Conservation (phyloP, 305 asterid species). For the Fraxinus ornus region DNA sequence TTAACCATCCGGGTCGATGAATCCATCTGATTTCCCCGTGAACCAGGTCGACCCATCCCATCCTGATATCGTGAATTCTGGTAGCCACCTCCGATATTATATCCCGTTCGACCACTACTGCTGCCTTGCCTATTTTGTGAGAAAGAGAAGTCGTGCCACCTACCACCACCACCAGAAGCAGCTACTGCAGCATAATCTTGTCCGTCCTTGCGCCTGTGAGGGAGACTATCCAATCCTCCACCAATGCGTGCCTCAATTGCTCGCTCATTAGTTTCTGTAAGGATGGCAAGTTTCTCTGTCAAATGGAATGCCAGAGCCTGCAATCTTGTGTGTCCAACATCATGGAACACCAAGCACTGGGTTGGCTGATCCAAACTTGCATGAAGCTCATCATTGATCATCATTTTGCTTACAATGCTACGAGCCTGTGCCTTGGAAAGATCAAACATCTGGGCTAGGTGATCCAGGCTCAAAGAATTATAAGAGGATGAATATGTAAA, state of each 20-base stretch:
- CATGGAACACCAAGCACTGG: constrained; percentile 76
- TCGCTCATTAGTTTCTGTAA: constrained; percentile 83
- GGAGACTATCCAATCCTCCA: constrained; percentile 74
- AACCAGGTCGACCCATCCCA: constrained; percentile 51
- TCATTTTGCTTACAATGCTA: constrained; percentile 78
- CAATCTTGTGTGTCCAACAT: constrained; percentile 66
- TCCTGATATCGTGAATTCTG: constrained; percentile 34
- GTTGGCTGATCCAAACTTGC: constrained; percentile 98
- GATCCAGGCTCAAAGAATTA: constrained; percentile 73
- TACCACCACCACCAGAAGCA: constrained; percentile 39
- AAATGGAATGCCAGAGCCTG: constrained; percentile 84
- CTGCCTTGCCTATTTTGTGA: constrained; percentile 75
- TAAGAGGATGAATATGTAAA: constrained; percentile 77
- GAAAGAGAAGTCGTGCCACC: constrained; percentile 87
- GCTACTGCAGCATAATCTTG: constrained; percentile 76
- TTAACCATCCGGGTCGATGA: constrained; percentile 73
- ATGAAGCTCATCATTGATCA: constrained; percentile 86
- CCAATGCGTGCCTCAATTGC: constrained; percentile 77
- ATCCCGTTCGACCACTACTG: constrained; percentile 65
- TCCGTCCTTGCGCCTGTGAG: constrained; percentile 84
- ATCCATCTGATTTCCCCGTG: constrained; percentile 66
- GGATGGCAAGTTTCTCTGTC: constrained; percentile 67
- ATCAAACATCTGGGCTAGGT: constrained; percentile 75
- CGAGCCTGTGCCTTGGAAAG: constrained; percentile 67
- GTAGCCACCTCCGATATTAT: constrained; percentile 39